phyloP scores from a whole-genome alignment of 2,329 filamentous ascomycete species.

The Penicillium sp. region DNA sequence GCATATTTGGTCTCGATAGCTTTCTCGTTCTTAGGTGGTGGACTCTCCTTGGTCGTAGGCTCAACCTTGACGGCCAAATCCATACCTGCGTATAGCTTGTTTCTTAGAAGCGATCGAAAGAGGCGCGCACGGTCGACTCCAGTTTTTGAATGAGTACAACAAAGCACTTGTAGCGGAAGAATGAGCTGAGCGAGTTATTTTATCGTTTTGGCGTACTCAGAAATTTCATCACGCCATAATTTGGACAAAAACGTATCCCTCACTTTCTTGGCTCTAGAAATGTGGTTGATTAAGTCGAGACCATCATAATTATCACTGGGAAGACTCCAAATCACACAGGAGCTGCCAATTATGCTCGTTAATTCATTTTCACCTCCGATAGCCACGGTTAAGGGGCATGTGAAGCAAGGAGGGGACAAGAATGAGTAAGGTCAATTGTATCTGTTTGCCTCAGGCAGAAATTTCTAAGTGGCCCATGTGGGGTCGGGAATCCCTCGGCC shows the following conservation, averaged over 20 bases:
- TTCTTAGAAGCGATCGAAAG: neutral
- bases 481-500: neutral
- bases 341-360: neutral
- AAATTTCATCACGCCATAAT: neutral
- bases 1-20: conserved; percentile 23
- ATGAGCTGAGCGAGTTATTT: neutral
- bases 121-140: neutral
- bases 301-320: neutral
- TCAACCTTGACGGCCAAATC: neutral
- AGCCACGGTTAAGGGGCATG: neutral
- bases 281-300: neutral
- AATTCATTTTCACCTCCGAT: neutral
- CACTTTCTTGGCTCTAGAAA: neutral
- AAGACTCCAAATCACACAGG: neutral
- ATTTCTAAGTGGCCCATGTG: neutral
- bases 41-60: neutral
- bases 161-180: neutral
- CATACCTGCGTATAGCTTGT: neutral
- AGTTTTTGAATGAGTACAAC: too few species aligned
- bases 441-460: neutral
- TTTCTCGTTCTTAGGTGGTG: neutral
- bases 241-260: neutral
- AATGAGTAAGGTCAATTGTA: neutral
- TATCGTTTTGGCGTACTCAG: neutral
- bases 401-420: neutral